phyloP scores from a whole-genome alignment of 192 early-diverging fungal species.

The Umbelopsis sp. region DNA sequence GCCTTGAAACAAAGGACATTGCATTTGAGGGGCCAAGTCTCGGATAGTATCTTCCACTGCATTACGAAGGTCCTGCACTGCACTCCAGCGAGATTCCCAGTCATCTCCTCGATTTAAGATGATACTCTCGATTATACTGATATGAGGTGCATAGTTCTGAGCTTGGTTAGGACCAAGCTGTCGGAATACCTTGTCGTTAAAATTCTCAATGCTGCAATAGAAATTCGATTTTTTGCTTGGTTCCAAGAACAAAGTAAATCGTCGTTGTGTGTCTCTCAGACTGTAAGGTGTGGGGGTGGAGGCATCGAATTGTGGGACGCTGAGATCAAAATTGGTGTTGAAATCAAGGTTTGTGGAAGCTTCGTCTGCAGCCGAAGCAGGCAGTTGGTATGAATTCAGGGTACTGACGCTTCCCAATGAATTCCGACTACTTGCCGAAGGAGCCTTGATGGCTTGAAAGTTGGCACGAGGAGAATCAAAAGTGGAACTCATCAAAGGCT shows the following conservation, averaged over 20 bases:
- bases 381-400: neutral
- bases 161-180: conserved; percentile 40
- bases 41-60: conserved; percentile 30
- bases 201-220: conserved; percentile 23
- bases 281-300: conserved; percentile 28
- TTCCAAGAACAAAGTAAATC: conserved; percentile 30
- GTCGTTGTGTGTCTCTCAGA: conserved; percentile 29
- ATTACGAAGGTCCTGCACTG: conserved; percentile 24
- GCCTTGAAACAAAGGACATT: conserved; percentile 29
- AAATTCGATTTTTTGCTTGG: conserved; percentile 21
- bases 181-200: conserved; percentile 31
- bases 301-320: neutral
- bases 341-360: conserved; percentile 18
- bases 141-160: conserved; percentile 31
- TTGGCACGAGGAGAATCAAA: conserved; percentile 14
- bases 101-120: conserved; percentile 26
- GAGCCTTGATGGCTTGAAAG: neutral
- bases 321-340: conserved; percentile 20
- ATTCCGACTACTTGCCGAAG: neutral
- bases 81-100: conserved; percentile 27
- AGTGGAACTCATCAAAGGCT: neutral
- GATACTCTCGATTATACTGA: conserved; percentile 26
- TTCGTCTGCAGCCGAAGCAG: neutral
- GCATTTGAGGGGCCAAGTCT: conserved; percentile 7
- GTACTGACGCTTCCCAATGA: neutral